Base-by-base conservation (phyloP, 2,329 filamentous ascomycete species). In the Epichloe aotearoae region DNA sequence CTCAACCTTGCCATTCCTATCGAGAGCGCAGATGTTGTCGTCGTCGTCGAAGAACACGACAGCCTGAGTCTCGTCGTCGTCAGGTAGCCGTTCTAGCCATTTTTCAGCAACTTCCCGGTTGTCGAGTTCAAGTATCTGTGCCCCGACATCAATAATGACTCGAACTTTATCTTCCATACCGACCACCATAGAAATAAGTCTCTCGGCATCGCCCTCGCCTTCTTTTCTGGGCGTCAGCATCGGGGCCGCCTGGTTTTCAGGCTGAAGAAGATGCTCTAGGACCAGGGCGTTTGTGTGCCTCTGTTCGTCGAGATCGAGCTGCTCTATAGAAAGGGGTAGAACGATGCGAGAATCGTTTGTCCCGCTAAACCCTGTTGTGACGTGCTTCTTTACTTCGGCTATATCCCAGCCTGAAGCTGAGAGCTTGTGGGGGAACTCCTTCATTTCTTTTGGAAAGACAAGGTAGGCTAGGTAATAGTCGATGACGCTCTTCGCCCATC, bases 131-230 rank as follows among this genome's bases (percentile, higher is more conserved):
- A 89, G 61, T 5, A 89, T 76, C 46, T 83, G 79, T 0, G 85
- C 84, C 0, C 85, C 84, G 0, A 85, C 83, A 55, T 89, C 84
- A 0, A 89, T 68, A 1, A 89, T 74, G 0, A 88, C 82, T 0
- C 73, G 71, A 0, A 76, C 68, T 0, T 64, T 59, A 0, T 67
- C 64, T 0, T 67, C 42, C 43, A 76, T 62, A 0, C 44, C 44
- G 0, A 66, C 60, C 0, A 84, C 42, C 37, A 58, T 60, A 0
- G 62, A 34, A 0, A 88, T 58, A 0, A 85, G 58, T 1, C 58
- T 53, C 11, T 70, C 59, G 0, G 71, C 70, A 5, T 61, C 54
- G 1, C 56, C 50, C 8, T 43, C 49, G 0, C 36, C 39, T 0
- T 44, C 47, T 8, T 49, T 38, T 8, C 39, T 36, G 0, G 54